A percentile compares a stretch with the other conserved stretches of the same genome.
phyloP scores from a whole-genome alignment of 1,284 basidiomycete genomes.

The Rhodotorula sp. region DNA sequence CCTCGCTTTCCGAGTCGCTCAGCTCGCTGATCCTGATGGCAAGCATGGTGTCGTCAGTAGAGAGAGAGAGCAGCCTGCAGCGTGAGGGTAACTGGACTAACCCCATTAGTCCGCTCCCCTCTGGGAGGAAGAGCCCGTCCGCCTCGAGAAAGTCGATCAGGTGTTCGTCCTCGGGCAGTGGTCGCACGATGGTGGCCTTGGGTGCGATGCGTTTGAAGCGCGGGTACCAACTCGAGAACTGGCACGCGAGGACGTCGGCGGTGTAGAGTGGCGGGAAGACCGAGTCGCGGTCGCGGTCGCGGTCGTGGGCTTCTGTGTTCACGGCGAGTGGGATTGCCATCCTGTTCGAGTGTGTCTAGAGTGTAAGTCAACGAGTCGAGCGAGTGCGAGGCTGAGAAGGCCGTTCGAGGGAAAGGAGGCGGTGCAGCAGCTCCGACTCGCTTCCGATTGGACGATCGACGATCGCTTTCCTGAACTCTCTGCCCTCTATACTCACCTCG shows the following conservation, averaged over 20 bases:
- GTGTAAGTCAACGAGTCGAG: too few species aligned
- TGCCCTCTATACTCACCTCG: background rate
- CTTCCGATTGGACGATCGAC: background rate
- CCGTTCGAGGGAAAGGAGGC: background rate
- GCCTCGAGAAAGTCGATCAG: conserved; percentile 73
- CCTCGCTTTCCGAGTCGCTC: conserved; percentile 56
- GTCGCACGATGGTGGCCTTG: conserved; percentile 71
- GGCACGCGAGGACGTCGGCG: conserved; percentile 66
- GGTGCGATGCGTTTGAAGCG: conserved; percentile 68
- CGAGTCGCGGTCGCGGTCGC: background rate
- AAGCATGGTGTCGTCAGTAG: conserved; percentile 26
- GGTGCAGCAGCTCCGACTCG: background rate
- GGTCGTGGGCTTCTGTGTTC: background rate
- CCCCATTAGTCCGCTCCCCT: conserved; percentile 64
- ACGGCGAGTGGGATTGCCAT: conserved; percentile 3
- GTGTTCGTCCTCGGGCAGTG: conserved; percentile 59
- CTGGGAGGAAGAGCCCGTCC: conserved; percentile 77
- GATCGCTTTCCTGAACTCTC: background rate
- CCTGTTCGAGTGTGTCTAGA: background rate
- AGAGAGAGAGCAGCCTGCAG: background rate
- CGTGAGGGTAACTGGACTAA: conserved; percentile 13
- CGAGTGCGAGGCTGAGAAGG: background rate
- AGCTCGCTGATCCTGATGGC: conserved; percentile 52
- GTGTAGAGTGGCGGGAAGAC: conserved; percentile 59
- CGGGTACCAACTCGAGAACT: conserved; percentile 87